phyloP scores from a whole-genome alignment of 75 land plant genomes.

The Cupressus sempervirens region DNA sequence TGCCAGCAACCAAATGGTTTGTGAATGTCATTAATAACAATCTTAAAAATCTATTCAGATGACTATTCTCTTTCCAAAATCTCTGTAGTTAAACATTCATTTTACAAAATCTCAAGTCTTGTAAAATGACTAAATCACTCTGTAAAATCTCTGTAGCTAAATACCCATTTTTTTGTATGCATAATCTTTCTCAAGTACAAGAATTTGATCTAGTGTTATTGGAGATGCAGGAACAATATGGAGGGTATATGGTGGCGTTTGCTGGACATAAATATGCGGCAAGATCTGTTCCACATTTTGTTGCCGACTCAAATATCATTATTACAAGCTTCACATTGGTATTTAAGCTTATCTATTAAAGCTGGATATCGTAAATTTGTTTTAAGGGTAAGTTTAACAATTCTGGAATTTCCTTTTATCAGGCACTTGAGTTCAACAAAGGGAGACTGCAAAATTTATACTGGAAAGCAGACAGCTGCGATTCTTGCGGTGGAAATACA shows the following conservation, averaged over 20 bases:
- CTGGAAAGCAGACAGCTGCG: constrained; percentile 75
- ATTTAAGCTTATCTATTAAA: constrained; percentile 9
- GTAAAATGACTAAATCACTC: no score
- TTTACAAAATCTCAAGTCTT: not conserved
- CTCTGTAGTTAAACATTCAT: not conserved
- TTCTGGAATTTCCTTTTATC: not conserved
- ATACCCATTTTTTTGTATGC: not conserved
- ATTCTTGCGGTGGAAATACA: constrained; percentile 39
- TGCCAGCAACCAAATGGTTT: no score
- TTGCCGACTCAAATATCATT: constrained; percentile 40
- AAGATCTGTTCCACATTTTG: constrained; percentile 61
- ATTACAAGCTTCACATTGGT: constrained; percentile 88
- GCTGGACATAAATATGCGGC: constrained; percentile 82
- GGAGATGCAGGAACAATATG: constrained; percentile 26
- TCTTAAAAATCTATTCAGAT: no score
- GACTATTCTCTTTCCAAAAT: not conserved
- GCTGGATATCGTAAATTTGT: not conserved
- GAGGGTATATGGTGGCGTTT: constrained; percentile 80
- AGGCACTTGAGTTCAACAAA: constrained; percentile 66
- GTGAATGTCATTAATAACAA: not conserved
- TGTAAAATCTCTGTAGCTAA: not conserved
- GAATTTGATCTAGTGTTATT: not conserved
- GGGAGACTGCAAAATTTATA: constrained; percentile 60
- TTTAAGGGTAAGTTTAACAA: not conserved
- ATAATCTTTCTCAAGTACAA: not conserved